A percentile compares a stretch with the other conserved stretches of the same genome.
Conservation (phyloP, 345 rosid genomes). For the Draba incana region DNA sequence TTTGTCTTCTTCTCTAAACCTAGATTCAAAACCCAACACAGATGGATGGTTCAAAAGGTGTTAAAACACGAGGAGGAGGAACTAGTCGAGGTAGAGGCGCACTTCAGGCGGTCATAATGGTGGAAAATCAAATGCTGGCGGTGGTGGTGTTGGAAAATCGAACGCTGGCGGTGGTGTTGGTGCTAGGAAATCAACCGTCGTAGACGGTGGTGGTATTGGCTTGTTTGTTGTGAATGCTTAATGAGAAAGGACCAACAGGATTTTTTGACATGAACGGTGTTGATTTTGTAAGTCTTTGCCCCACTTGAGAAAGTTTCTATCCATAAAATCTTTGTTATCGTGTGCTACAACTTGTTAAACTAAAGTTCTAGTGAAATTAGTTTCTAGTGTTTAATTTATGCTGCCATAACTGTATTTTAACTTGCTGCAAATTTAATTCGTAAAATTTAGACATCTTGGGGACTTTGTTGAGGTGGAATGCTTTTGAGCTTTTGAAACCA, state of each 20-base stretch:
- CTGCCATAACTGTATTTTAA: conserved; percentile 18
- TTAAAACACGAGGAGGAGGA: too few species aligned
- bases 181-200: too few species aligned
- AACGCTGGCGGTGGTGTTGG: too few species aligned
- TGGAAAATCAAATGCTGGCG: too few species aligned
- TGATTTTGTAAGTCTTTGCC: conserved; percentile 77
- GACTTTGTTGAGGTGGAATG: conserved; percentile 1
- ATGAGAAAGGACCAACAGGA: conserved; percentile 95
- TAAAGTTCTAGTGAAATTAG: neutral
- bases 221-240: conserved; percentile 83
- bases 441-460: conserved; percentile 23
- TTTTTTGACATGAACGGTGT: conserved; percentile 87
- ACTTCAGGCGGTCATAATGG: too few species aligned
- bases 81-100: too few species aligned
- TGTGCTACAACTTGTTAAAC: conserved; percentile 13
- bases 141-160: too few species aligned
- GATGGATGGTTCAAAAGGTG: too few species aligned
- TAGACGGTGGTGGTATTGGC: conserved; percentile 34
- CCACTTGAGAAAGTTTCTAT: conserved; percentile 22
- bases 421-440: conserved; percentile 16
- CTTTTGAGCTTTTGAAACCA: conserved; percentile 1
- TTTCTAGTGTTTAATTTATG: conserved; percentile 18
- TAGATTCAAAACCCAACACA: too few species aligned
- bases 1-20: too few species aligned
- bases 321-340: neutral